Base-by-base conservation (phyloP, 1,284 basidiomycete genomes). In the Veloboletus limbatus region DNA sequence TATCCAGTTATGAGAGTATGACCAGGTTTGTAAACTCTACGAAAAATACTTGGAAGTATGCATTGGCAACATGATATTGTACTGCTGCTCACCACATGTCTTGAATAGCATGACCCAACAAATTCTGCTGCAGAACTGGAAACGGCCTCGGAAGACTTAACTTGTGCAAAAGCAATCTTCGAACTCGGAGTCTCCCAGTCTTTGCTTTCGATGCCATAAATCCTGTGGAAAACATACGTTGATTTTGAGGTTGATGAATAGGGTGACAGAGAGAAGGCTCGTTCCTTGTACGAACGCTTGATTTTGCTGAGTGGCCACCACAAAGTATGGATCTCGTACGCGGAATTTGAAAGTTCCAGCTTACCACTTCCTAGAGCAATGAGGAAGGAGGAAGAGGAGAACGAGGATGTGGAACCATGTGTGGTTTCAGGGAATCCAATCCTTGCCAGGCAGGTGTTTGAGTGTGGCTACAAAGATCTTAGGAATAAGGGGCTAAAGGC, bases 151-250 rank as follows among this genome's bases (percentile, higher is more conserved):
- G 92, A 92, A 67, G 97, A 99, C 68, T 86, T 89, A 63, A 75
- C 85, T 21, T 92, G 97, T 37, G 92, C 94, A 3, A 87, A 97
- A 13, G 95, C 85, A 3, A 94, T 99, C 61, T 99, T 93, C 68
- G 95, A 99, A 68, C 82, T 99, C 30, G 97, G 92, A 3, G 82
- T 96, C n/a, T 76, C 86, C 3, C 97, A 99, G 62, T 69, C 78
- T 1, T 83, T 85, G n/a, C 76, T 99, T 32, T 94, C 97, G 47
- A 98, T 98, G 93, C 97, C 97, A 3, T 96, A 99, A 68, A 77
- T 97, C 10, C 78, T 97, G n/a, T 96, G 93, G 93, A 95, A 94
- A 65, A 90, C 92, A 4, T 99, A 94, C 69, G 93, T 99, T 70
- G 96, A 99, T 70, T 93, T 94, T 56, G 93, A 96, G 68, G 88